Conservation (phyloP, 2,329 filamentous ascomycete species). For the Thelonectria rubi region DNA sequence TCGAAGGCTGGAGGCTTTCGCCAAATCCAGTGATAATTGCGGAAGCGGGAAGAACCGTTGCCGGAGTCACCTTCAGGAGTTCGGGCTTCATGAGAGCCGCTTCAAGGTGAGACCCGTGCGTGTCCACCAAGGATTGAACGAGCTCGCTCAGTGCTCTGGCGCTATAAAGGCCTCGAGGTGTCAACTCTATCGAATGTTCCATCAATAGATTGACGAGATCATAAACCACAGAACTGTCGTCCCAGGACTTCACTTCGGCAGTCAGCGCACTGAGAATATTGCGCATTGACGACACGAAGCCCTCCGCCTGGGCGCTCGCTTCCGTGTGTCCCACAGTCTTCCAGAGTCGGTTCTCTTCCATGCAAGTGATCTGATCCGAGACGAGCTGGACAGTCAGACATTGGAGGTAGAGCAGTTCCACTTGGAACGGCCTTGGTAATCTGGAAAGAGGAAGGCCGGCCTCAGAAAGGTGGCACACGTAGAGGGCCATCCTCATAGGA, state of each 20-base stretch:
- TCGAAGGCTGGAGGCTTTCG: constrained; percentile 59
- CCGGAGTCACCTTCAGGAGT: constrained; percentile 56
- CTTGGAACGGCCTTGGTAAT: constrained; percentile 53
- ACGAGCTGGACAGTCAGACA: constrained; percentile 61
- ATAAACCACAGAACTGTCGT: constrained; percentile 50
- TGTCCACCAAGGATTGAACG: constrained; percentile 56
- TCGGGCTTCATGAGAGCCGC: constrained; percentile 57
- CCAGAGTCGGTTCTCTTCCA: constrained; percentile 59
- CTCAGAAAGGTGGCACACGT: constrained; percentile 67
- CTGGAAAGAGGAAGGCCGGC: constrained; percentile 50
- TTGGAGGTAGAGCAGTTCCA: constrained; percentile 62
- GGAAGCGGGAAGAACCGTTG: constrained; percentile 58
- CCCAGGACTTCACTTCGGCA: constrained; percentile 50
- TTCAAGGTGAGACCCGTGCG: constrained; percentile 58
- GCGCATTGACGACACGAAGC: constrained; percentile 54
- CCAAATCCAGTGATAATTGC: constrained; percentile 63
- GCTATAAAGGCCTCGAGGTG: constrained; percentile 60
- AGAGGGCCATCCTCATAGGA: constrained; percentile 79
- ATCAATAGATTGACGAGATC: constrained; percentile 57
- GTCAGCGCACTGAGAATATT: constrained; percentile 49
- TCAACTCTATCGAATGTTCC: constrained; percentile 52
- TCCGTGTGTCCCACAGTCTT: constrained; percentile 49
- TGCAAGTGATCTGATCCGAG: constrained; percentile 62
- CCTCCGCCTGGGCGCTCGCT: constrained; percentile 52
- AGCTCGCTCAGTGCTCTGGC: constrained; percentile 62